phyloP scores from a whole-genome alignment of 352 stramenopile species.

The Phytopythium sindhum region DNA sequence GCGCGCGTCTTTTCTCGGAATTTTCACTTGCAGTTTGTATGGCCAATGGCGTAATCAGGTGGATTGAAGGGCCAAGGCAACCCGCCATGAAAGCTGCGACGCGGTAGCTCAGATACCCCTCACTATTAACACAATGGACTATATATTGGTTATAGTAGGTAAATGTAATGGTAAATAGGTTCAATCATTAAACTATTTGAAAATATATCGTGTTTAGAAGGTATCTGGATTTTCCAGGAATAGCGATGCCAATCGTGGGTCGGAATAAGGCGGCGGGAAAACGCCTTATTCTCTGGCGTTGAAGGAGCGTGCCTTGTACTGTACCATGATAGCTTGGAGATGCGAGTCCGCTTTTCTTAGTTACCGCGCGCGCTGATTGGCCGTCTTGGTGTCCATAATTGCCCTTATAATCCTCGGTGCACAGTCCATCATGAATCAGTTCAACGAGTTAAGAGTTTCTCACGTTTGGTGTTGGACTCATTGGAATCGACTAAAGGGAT shows the following conservation, averaged over 20 bases:
- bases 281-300: neutral
- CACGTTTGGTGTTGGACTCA: neutral
- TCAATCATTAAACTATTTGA: neutral
- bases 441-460: neutral
- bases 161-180: neutral
- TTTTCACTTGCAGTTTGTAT: neutral
- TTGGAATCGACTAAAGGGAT: neutral
- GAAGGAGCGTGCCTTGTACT: no score
- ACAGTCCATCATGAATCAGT: neutral
- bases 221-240: neutral
- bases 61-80: neutral
- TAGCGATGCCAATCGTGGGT: neutral
- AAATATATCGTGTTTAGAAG: neutral
- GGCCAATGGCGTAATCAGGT: constrained; percentile 1
- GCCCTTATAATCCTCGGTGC: no score
- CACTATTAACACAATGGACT: neutral
- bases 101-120: neutral
- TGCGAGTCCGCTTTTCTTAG: neutral
- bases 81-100: neutral
- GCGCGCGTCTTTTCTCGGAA: neutral
- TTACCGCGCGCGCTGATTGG: neutral
- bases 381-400: no score
- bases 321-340: no score
- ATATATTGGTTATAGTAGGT: neutral
- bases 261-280: neutral